Evolutionary conservation across 495 filamentous ascomycete species (phyloP).

Genomic region (Hyaloscypha variabilis): DNA sequence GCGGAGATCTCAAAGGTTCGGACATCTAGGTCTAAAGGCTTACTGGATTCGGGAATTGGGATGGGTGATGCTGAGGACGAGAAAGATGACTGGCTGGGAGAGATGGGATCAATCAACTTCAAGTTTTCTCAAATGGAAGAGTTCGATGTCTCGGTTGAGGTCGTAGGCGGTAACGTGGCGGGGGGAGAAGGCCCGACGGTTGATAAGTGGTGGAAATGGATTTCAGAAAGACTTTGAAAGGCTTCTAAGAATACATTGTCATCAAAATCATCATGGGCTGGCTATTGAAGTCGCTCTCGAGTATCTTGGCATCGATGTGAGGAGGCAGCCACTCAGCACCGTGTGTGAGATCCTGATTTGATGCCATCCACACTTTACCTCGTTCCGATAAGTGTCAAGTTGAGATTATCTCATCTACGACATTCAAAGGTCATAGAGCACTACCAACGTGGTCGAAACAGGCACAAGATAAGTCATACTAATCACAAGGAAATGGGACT

Average conservation of each 20-base stretch:
- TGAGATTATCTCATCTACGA: too few relatives aligned
- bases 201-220: slow-evolving; percentile 88
- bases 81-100: slow-evolving; percentile 81
- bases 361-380: not conserved
- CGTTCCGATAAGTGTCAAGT: not conserved
- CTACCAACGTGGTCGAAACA: not conserved
- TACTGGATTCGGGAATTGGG: slow-evolving; percentile 74
- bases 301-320: not conserved
- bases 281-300: not conserved
- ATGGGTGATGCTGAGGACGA: slow-evolving; percentile 57
- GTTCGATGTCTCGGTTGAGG: slow-evolving; percentile 75
- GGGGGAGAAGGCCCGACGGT: slow-evolving; percentile 70
- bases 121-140: slow-evolving; percentile 80
- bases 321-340: not conserved
- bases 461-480: not conserved
- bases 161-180: slow-evolving; percentile 76
- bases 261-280: too few relatives aligned
- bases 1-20: slow-evolving; percentile 81
- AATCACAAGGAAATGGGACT: not conserved
- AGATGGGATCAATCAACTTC: slow-evolving; percentile 75
- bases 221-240: slow-evolving; percentile 48
- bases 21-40: slow-evolving; percentile 73
- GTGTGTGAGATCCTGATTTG: not conserved
- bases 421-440: not conserved
- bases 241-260: not conserved